Base-by-base conservation (phyloP, 768 basidiomycete genomes). In the Tylopilus felleus region DNA sequence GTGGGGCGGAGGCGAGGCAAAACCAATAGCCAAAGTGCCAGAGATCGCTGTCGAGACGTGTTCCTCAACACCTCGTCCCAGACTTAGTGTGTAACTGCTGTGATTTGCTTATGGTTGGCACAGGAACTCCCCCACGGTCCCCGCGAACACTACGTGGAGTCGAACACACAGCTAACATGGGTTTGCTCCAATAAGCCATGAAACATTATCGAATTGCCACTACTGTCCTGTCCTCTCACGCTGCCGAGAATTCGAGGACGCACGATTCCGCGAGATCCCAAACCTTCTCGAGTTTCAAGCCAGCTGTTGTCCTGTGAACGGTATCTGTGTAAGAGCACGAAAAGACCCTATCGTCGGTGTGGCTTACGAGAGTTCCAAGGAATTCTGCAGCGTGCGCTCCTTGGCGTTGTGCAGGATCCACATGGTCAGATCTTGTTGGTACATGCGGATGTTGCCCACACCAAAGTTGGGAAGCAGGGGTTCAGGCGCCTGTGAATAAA, bases 391-490 rank as follows among this genome's bases (percentile, higher is more conserved):
- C 9, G 65, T 70, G 17, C 69, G 69, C 23, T 75, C 72, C 58
- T 64, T 65, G 19, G 63, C 66, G 45, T 74, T 73, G 51, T 66
- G 62, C 7, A 64, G 2, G 13, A 69, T 42, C 56, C 56, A 61
- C 71, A 73, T 73, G 3, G 54, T 49, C 44, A 73, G 3, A 42
- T 74, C 73, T 33, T 61, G 60, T 35, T 68, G 52, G 52, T 74
- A 68, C 52, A 64, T 52, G 1, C 64, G 65, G n/a, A 65, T 57
- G 33, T 59, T 62, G 3, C 69, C 71, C 8, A 60, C 62, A 16
- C 72, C 73, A 46, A 65, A 72, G 60, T 71, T 73, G 6, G 66
- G 55, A 21, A 71, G 59, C 28, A 74, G 33, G 8, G 68, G 73
- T 43, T 66, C 61, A 27, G 73, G 72, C 1, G 73, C 70, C 70